Conservation (phyloP, 257 asterid genomes). For the Striga asiatica region DNA sequence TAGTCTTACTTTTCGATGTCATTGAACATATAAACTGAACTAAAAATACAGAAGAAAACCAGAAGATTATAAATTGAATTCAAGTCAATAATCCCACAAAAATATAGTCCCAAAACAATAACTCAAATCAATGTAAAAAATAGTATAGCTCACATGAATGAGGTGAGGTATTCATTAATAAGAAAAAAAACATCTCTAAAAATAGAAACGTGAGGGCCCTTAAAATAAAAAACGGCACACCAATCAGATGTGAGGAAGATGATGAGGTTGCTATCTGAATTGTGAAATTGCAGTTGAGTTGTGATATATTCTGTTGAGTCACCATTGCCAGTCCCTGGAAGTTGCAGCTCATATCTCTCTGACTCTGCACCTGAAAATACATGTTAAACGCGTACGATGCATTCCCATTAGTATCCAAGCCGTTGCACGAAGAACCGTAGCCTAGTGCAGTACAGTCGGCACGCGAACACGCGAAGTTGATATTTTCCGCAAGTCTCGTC, state of each 20-base stretch:
- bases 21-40: too few relatives aligned
- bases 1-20: too few relatives aligned
- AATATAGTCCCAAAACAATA: too few relatives aligned
- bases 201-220: slow-evolving; percentile 11
- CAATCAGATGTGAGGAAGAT: slow-evolving; percentile 18
- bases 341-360: slow-evolving; percentile 34
- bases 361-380: slow-evolving; percentile 59
- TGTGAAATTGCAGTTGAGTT: slow-evolving; percentile 54
- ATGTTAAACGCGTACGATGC: slow-evolving; percentile 66
- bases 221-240: slow-evolving; percentile 10
- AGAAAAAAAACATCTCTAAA: too few relatives aligned
- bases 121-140: too few relatives aligned
- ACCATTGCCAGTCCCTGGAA: slow-evolving; percentile 54
- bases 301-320: slow-evolving; percentile 52
- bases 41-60: too few relatives aligned
- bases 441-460: slow-evolving; percentile 71
- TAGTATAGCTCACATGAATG: too few relatives aligned
- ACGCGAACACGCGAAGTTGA: slow-evolving; percentile 51
- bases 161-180: too few relatives aligned
- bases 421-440: slow-evolving; percentile 67
- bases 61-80: too few relatives aligned
- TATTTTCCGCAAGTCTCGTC: slow-evolving; percentile 42
- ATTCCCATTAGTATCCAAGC: slow-evolving; percentile 50
- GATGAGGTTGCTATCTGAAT: slow-evolving; percentile 46
- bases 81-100: too few relatives aligned